Evolutionary conservation across 495 filamentous ascomycete genomes (phyloP).

Genomic region (Oleoguttula mirabilis): DNA sequence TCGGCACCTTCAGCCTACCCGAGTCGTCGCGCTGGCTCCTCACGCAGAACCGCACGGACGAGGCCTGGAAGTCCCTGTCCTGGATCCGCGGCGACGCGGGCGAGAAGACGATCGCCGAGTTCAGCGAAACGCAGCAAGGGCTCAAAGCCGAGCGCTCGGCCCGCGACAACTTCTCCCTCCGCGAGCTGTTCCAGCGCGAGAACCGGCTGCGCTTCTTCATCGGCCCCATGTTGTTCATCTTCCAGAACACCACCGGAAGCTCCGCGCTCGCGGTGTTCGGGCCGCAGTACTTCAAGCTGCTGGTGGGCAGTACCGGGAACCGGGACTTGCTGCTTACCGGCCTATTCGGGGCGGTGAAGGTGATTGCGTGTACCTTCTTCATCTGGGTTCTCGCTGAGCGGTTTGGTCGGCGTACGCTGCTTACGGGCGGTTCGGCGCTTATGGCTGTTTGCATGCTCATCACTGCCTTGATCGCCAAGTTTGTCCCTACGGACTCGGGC

Average conservation of each 20-base stretch:
- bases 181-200: conserved; percentile 27
- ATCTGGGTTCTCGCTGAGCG: conserved; percentile 18
- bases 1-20: conserved; percentile 9
- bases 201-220: conserved; percentile 31
- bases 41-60: conserved; percentile 14
- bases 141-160: conserved; percentile 13
- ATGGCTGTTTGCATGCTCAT: conserved; percentile 18
- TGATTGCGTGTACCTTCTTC: conserved; percentile 13
- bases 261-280: background rate
- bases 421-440: conserved; percentile 5
- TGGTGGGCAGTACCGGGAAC: conserved; percentile 17
- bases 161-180: conserved; percentile 9
- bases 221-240: conserved; percentile 39
- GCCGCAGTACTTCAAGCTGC: conserved; percentile 23
- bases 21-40: conserved; percentile 19
- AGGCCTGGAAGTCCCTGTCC: conserved; percentile 16
- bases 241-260: conserved; percentile 33
- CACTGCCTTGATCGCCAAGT: conserved; percentile 14
- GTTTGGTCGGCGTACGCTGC: conserved; percentile 10
- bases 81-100: conserved; percentile 26
- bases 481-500: background rate
- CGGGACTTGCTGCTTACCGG: conserved; percentile 15
- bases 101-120: conserved; percentile 33
- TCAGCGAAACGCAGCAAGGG: conserved; percentile 27
- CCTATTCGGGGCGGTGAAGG: conserved; percentile 18